phyloP scores from a whole-genome alignment of 305 asterid species.

The Fraxinus dipetala region DNA sequence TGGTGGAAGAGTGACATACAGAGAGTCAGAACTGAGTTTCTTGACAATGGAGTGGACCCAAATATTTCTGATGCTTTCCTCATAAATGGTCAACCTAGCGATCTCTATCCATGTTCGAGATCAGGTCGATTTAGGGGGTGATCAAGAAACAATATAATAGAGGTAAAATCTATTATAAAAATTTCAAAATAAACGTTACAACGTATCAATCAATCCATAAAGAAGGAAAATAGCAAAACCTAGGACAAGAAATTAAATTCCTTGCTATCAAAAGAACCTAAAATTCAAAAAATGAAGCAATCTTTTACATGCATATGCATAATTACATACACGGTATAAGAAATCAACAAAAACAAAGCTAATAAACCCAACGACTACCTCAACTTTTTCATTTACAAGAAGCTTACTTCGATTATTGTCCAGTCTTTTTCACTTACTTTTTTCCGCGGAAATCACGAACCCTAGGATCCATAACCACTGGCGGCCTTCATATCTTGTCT shows the following conservation, averaged over 20 bases:
- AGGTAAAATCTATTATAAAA: conserved; percentile 16
- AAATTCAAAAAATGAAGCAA: neutral
- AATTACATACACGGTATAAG: neutral
- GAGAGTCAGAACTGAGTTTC: neutral
- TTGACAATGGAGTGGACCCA: neutral
- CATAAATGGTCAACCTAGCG: neutral
- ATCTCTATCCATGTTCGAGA: neutral
- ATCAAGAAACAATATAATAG: conserved; percentile 15
- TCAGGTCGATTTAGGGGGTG: neutral
- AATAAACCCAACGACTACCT: neutral
- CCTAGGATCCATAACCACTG: neutral
- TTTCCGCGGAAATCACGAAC: neutral
- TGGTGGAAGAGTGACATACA: neutral
- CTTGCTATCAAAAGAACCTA: neutral
- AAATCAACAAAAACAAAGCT: neutral
- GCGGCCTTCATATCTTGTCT: neutral
- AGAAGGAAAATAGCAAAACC: neutral
- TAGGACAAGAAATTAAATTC: neutral
- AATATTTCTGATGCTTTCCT: neutral
- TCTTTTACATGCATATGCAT: neutral
- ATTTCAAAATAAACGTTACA: neutral
- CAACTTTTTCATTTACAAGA: neutral
- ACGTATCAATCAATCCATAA: neutral
- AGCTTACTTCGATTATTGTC: neutral
- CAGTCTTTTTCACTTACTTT: neutral